These are phyloP conservation scores for Lachnellula cervina DNA, from an alignment of 2,329 filamentous ascomycete species.

Conservation along the genomic window DNA sequence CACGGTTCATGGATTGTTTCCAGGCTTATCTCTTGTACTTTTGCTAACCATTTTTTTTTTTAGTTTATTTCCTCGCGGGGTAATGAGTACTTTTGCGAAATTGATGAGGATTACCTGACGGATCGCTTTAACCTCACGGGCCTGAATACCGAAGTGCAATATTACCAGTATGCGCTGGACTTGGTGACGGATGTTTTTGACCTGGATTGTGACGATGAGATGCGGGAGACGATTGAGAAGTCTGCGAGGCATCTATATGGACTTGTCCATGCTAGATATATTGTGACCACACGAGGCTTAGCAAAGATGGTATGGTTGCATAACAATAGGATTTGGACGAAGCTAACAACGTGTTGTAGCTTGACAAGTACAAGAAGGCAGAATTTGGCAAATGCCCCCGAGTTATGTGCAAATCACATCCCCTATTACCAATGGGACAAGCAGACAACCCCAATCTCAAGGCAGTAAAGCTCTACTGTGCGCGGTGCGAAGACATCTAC, in stretches of 20 bases:
- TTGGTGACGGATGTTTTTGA: slow-evolving; percentile 98
- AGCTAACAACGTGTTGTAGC: slow-evolving; percentile 47
- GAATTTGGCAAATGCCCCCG: slow-evolving; percentile 98
- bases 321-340: neutral
- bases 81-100: slow-evolving; percentile 99
- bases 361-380: slow-evolving; percentile 97
- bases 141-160: slow-evolving; percentile 93
- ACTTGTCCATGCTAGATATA: slow-evolving; percentile 91
- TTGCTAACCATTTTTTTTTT: slow-evolving; percentile 19
- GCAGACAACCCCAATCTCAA: slow-evolving; percentile 83
- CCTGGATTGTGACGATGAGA: slow-evolving; percentile 96
- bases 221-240: slow-evolving; percentile 97
- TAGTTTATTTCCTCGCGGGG: slow-evolving; percentile 97
- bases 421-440: slow-evolving; percentile 89
- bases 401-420: slow-evolving; percentile 90
- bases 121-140: slow-evolving; percentile 98
- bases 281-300: slow-evolving; percentile 89
- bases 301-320: slow-evolving; percentile 78
- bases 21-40: neutral
- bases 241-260: slow-evolving; percentile 93
- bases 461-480: slow-evolving; percentile 94
- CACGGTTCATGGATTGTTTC: neutral
- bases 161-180: slow-evolving; percentile 98
- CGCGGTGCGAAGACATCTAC: slow-evolving; percentile 96
- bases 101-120: slow-evolving; percentile 97